A percentile compares a stretch with the other conserved stretches of the same genome.
These are phyloP conservation scores for Kernera saxatilis DNA, from an alignment of 345 rosid genomes.

Conservation along the genomic window DNA sequence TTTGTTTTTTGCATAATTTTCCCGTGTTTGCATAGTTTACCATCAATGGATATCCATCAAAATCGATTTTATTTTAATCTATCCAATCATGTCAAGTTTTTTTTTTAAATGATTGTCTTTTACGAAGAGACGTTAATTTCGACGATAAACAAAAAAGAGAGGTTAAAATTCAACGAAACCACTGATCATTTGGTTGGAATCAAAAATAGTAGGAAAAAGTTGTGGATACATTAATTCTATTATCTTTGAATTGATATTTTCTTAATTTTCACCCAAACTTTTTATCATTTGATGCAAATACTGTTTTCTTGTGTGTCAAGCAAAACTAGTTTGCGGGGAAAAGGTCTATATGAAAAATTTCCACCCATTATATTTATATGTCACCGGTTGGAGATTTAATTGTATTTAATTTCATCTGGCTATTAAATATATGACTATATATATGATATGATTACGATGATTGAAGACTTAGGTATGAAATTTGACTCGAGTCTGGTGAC, in stretches of 20 bases:
- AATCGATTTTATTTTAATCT: too few species aligned
- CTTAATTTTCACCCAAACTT: too few species aligned
- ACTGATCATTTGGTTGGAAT: background rate
- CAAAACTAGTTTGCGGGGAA: background rate
- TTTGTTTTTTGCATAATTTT: background rate
- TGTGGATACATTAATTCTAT: too few species aligned
- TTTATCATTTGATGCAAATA: too few species aligned
- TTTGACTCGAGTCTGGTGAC: background rate
- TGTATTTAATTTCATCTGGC: background rate
- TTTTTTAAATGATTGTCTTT: background rate
- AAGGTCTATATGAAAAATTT: background rate
- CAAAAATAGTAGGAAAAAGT: too few species aligned
- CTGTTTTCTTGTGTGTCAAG: background rate
- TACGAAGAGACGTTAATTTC: background rate
- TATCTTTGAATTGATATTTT: too few species aligned
- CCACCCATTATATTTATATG: background rate
- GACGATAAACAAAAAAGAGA: too few species aligned
- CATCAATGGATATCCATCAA: too few species aligned
- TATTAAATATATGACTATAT: background rate
- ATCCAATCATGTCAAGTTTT: too few species aligned
- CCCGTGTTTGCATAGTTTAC: background rate
- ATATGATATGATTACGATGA: background rate
- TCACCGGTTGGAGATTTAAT: background rate
- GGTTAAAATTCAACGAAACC: background rate
- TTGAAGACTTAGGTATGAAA: background rate